Conservation (phyloP, 2,329 filamentous ascomycete species). For the Nothophoma quercina region DNA sequence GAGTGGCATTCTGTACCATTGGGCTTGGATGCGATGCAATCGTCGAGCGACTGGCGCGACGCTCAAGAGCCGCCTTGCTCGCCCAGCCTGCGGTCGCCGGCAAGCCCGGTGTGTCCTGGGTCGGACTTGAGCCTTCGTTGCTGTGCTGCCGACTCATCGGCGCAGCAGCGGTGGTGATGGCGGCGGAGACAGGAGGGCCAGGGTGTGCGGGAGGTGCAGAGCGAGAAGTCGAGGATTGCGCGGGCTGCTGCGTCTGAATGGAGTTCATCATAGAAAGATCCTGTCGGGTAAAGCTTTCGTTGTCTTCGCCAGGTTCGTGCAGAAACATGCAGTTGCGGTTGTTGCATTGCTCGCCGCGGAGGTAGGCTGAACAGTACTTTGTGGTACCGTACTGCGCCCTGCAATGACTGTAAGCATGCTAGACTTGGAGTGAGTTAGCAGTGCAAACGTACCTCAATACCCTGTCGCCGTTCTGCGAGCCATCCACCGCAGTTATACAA, state of each 20-base stretch:
- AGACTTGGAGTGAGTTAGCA: background rate
- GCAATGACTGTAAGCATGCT: slow-evolving; percentile 27
- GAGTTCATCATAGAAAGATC: slow-evolving; percentile 95
- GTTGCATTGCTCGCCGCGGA: slow-evolving; percentile 91
- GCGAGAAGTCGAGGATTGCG: slow-evolving; percentile 61
- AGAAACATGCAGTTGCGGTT: slow-evolving; percentile 98
- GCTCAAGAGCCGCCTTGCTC: slow-evolving; percentile 71
- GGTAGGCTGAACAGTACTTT: slow-evolving; percentile 97
- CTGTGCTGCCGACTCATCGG: slow-evolving; percentile 78
- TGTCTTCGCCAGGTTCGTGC: slow-evolving; percentile 97
- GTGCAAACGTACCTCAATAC: slow-evolving; percentile 70
- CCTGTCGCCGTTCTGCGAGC: slow-evolving; percentile 88
- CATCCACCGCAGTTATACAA: slow-evolving; percentile 92
- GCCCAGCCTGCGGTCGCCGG: slow-evolving; percentile 96
- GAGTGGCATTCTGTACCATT: slow-evolving; percentile 61
- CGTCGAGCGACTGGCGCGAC: slow-evolving; percentile 79
- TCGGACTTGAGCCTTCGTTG: slow-evolving; percentile 72
- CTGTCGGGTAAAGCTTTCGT: slow-evolving; percentile 93
- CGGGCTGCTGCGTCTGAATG: slow-evolving; percentile 77
- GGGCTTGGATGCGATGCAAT: slow-evolving; percentile 85
- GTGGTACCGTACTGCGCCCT: slow-evolving; percentile 85
- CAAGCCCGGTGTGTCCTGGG: slow-evolving; percentile 79
- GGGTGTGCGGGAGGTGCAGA: slow-evolving; percentile 60
- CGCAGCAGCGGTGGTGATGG: slow-evolving; percentile 47
- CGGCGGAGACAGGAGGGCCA: slow-evolving; percentile 59